Base-by-base conservation (phyloP, 2,329 filamentous ascomycete species). In the Lizonia empirigonia region DNA sequence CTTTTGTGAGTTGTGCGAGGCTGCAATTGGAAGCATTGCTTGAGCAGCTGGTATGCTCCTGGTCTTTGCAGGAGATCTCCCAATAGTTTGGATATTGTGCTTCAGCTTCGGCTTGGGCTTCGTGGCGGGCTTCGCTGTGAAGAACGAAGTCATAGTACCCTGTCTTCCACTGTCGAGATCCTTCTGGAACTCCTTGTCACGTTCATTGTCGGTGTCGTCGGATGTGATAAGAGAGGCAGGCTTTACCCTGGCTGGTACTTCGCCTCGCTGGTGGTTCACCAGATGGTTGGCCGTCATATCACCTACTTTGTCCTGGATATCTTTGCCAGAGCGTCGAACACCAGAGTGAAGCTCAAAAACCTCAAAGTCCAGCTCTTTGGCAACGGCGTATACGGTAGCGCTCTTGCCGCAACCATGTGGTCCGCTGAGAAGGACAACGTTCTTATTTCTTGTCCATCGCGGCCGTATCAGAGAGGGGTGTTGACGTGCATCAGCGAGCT, bases 271-370 rank as follows among this genome's bases (percentile, higher is more conserved):
- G 47, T 69, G 80, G 58, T 86, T 85, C 16, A 99, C 93, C 1
- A 96, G 81, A 72, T 99, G 94, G 64, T 99, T 97, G 55, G 87
- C 87, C 4, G 91, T 94, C 93, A 99, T 97, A 73, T 99, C 91
- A 32, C 94, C 95, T 35, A 99, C 90, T 62, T 84, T 90, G 64
- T 99, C 94, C 26, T 96, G 71, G 38, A 99, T 86, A 64, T 99
- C 94, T 70, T 88, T 94, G 24, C 92, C 93, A 66, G 85, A 96
- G 55, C 94, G 82, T 41, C 92, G 85, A 60, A 85, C 90, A 53
- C 90, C 85, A 0, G 93, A 78, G 65, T 96, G 95, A 68, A 99
- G 91, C 73, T 99, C 94, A 60, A 99, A 99, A 1, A 99, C 83
- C 65, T 96, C 92, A 66, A 95, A 97, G 1, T 84, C 91, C 13